Evolutionary conservation across 129 eudicot species (phyloP), one percentile per base, ranked within the genome.

Genomic region (Smallanthus sonchifolius): DNA sequence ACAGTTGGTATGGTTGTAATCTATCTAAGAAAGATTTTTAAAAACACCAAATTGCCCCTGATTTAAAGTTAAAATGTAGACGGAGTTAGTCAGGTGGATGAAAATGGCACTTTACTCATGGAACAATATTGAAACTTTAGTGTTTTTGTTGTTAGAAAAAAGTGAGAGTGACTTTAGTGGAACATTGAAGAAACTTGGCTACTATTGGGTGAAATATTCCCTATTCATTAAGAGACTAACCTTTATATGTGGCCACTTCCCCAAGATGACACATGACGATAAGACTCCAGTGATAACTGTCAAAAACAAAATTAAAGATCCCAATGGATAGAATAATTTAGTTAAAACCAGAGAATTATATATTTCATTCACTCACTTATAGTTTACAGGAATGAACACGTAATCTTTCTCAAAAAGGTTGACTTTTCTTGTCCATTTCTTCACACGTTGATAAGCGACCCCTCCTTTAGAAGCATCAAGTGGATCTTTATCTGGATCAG

Each of bases 241-340:
- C 96, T 78, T 67, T 30, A 47, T 73, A 81, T 24, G 81, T 64
- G 56, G 85, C 91, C 66, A 79, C 87, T 80, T 91, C 93, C 20
- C 96, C 91, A 39, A 86, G 95, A 83, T 94, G 90, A 79, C 99
- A 94, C 63, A 94, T 73, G 45, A 94, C 91, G 20, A 94, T 74
- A 43, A 94, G 86, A 84, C 99, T 94, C 99, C 99, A 94, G 74
- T 94, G 99, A 59, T 83, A 88, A 82, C 99, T 94, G 85, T 65
- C 61, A 76, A 45, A 24, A 48, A 59, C 43, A 77, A 45, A 61
- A 55, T 65, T 70, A 37, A 10, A 39, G 74, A 43, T 47, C 10
- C 75, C 37, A 19, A 35, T 79, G 15, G 19, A 34, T 73, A 55
- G 44, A 19, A 62, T 17, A 4, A 38, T 67, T 44, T 32, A 30